Percentiles rank a stretch among this genome's conserved stretches.
These are phyloP conservation scores for Plantago rigida DNA, from an alignment of 305 asterid species.

Conservation along the genomic window DNA sequence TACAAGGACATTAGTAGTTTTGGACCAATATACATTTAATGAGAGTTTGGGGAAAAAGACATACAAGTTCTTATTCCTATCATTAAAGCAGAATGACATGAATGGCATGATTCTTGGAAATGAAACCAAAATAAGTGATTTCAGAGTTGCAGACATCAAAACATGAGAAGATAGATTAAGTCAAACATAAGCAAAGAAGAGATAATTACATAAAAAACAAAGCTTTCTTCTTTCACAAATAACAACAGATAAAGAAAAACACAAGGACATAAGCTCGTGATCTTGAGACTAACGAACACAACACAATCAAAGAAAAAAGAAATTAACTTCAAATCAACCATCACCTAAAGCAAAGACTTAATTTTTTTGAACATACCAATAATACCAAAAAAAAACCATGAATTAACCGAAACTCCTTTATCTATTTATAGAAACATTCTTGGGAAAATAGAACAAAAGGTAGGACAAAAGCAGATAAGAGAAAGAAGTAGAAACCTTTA, in stretches of 20 bases:
- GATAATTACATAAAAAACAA: slow-evolving; percentile 15
- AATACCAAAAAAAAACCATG: background rate
- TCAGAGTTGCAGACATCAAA: slow-evolving; percentile 3
- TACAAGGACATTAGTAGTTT: too few species aligned
- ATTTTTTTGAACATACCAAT: slow-evolving; percentile 3
- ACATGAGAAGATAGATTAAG: background rate
- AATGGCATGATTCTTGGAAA: slow-evolving; percentile 5
- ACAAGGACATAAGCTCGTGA: too few species aligned
- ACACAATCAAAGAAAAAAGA: background rate
- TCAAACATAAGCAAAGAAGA: slow-evolving; percentile 11
- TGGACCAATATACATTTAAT: background rate
- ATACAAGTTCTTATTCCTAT: slow-evolving; percentile 1
- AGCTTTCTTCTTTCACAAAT: background rate
- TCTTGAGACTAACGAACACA: background rate
- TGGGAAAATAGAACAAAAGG: slow-evolving; percentile 14
- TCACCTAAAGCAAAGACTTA: slow-evolving; percentile 13
- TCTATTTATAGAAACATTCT: slow-evolving; percentile 22
- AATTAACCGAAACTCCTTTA: slow-evolving; percentile 12
- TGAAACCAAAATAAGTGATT: background rate
- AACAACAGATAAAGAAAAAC: slow-evolving; percentile 4
- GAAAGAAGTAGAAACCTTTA: slow-evolving; percentile 31
- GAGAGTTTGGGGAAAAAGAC: background rate
- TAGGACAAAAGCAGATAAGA: background rate
- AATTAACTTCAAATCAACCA: slow-evolving; percentile 17
- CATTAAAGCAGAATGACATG: slow-evolving; percentile 20